phyloP scores from a whole-genome alignment of 2,329 filamentous ascomycete genomes.

The Arthrinium puccinioides region DNA sequence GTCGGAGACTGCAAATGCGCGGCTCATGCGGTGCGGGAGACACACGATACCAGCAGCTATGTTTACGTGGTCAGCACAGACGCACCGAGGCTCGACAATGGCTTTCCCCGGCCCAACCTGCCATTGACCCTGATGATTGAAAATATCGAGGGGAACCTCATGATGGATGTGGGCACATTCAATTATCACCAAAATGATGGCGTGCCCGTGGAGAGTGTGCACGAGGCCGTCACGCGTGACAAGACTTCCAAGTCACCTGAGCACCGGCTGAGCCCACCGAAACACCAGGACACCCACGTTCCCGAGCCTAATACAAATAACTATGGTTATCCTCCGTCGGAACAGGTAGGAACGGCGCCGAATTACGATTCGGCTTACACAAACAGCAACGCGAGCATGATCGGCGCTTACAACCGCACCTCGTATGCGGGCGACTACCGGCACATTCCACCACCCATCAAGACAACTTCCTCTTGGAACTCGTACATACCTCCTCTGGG shows the following conservation, averaged over 20 bases:
- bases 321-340: constrained; percentile 48
- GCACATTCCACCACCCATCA: constrained; percentile 26
- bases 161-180: constrained; percentile 37
- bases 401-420: constrained; percentile 45
- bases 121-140: constrained; percentile 49
- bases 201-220: constrained; percentile 23
- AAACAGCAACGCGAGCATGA: constrained; percentile 37
- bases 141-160: constrained; percentile 42
- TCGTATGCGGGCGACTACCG: constrained; percentile 44
- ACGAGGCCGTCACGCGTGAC: constrained; percentile 31
- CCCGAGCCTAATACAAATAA: constrained; percentile 42
- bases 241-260: constrained; percentile 35
- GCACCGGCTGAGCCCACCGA: constrained; percentile 33
- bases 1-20: constrained; percentile 74
- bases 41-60: constrained; percentile 51
- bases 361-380: constrained; percentile 26
- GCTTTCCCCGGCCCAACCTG: constrained; percentile 41
- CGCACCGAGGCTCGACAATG: constrained; percentile 55
- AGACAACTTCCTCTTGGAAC: constrained; percentile 34
- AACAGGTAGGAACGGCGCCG: constrained; percentile 36
- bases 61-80: constrained; percentile 67
- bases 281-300: constrained; percentile 21
- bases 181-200: constrained; percentile 33
- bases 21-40: constrained; percentile 56
- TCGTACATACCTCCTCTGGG: too few species aligned